Base-by-base conservation (phyloP, 306 rosid genomes). In the Datisca glomerata region DNA sequence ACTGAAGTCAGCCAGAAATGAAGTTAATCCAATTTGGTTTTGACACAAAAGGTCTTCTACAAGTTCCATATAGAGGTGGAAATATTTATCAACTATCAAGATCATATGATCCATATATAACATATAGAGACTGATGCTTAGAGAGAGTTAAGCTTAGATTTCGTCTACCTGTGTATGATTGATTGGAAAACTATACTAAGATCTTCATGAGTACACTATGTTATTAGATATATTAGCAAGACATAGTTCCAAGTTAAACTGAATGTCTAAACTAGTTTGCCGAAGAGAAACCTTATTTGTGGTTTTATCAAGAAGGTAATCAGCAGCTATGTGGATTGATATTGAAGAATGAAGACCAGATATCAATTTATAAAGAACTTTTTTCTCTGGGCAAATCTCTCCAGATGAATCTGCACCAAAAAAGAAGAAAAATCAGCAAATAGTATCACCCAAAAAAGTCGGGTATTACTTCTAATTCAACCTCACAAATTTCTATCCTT, bases 331-430 rank as follows among this genome's bases (percentile, higher is more conserved):
- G 69, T 89, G 98, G 34, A 89, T 60, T 13, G 98, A 84, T 55
- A 89, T 89, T 44, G 98, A 89, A 47, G 98, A 80, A 66, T 89
- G 98, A 56, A 89, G 86, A 64, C 98, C 98, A 9, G 98, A 89
- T 68, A 89, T 89, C 81, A 89, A 55, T 63, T 84, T 89, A 76
- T 84, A 89, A 78, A 89, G 61, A 41, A 89, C 70, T 49, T 78
- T 84, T 55, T 89, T 85, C 65, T 89, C 98, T 45, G 80, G 75
- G 51, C 95, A 84, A 29, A 57, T 67, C 58, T 78, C 93, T 68
- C 77, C 78, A n/a, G 86, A 77, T 3, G 79, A 80, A 75, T 80
- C 93, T 78, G 56, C 53, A 66, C 10, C 60, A 2, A 31, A 31
- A 31, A 31, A 8, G 9, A 31, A 31, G n/a, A 31, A 12, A 31